Percentiles rank a stretch among this genome's conserved stretches.
These are phyloP conservation scores for Leccinum ponderosum DNA, from an alignment of 1,284 basidiomycete species.

Conservation along the genomic window DNA sequence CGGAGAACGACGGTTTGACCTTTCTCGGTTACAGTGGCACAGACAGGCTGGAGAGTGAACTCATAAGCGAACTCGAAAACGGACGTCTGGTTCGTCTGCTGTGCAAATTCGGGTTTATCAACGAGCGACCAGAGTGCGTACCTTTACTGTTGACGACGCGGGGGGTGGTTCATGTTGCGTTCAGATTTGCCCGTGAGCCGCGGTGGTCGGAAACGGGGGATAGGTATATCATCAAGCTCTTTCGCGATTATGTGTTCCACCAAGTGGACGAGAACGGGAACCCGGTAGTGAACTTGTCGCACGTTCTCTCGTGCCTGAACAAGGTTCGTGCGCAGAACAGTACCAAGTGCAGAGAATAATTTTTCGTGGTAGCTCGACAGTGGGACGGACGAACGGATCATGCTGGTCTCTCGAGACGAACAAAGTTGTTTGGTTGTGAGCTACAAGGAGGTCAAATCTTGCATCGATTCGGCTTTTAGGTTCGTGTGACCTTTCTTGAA, in stretches of 20 bases:
- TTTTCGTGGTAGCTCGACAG: constrained; percentile 72
- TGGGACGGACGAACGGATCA: constrained; percentile 90
- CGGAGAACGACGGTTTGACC: not conserved
- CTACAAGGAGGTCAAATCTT: constrained; percentile 90
- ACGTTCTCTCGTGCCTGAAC: constrained; percentile 90
- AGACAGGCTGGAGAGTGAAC: constrained; percentile 83
- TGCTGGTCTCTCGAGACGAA: constrained; percentile 93
- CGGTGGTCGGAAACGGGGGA: constrained; percentile 99
- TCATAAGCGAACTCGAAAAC: constrained; percentile 95
- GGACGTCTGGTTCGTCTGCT: constrained; percentile 90
- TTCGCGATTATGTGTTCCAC: constrained; percentile 98
- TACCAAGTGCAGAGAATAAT: not conserved
- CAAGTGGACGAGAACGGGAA: constrained; percentile 90
- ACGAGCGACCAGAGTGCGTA: constrained; percentile 93
- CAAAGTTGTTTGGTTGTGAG: constrained; percentile 96
- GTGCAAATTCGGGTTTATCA: constrained; percentile 97
- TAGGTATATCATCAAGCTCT: constrained; percentile 96
- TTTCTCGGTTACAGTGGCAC: constrained; percentile 51
- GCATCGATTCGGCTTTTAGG: constrained; percentile 79
- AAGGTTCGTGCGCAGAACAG: constrained; percentile 55
- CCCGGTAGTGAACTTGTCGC: constrained; percentile 87
- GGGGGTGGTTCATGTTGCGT: constrained; percentile 2
- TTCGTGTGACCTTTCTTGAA: constrained; percentile 5
- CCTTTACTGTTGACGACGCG: not conserved
- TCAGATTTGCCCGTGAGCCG: constrained; percentile 90